These are phyloP conservation scores for Lipomyces sp. DNA, from an alignment of 805 yeast genomes.

Conservation along the genomic window DNA sequence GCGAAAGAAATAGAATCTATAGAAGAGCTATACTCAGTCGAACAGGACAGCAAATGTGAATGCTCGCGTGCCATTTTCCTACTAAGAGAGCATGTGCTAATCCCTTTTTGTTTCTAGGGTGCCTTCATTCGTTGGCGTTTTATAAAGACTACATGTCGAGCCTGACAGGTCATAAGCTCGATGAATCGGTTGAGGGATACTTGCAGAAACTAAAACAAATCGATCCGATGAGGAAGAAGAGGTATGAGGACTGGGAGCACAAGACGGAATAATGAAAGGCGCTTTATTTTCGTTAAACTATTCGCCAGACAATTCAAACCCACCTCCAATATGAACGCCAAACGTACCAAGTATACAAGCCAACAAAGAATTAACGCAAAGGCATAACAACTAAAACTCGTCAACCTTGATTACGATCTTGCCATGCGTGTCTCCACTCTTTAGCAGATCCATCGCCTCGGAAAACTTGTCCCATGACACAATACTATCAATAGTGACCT, in stretches of 20 bases:
- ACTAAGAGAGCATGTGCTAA: conserved; percentile 49
- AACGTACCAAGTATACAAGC: neutral
- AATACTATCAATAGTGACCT: conserved; percentile 53
- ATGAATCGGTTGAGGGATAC: conserved; percentile 34
- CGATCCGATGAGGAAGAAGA: conserved; percentile 64
- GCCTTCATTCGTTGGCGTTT: conserved; percentile 58
- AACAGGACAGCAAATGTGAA: conserved; percentile 58
- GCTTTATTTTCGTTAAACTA: too few species aligned
- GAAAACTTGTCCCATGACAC: conserved; percentile 48
- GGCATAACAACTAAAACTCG: conserved; percentile 9
- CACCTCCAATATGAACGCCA: too few species aligned
- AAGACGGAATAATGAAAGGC: too few species aligned
- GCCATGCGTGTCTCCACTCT: conserved; percentile 55
- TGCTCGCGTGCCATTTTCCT: conserved; percentile 10
- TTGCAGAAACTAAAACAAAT: conserved; percentile 46
- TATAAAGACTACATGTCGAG: conserved; percentile 38
- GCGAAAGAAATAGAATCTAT: conserved; percentile 48
- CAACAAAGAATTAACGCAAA: neutral
- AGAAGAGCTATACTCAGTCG: conserved; percentile 66
- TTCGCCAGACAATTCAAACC: too few species aligned
- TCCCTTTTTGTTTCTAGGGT: conserved; percentile 42
- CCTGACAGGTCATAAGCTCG: conserved; percentile 20
- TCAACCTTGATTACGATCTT: conserved; percentile 52
- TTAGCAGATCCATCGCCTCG: conserved; percentile 50
- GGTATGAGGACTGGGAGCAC: conserved; percentile 42